phyloP scores from a whole-genome alignment of 2,329 filamentous ascomycete genomes.

The Amauroascus verrucosus region DNA sequence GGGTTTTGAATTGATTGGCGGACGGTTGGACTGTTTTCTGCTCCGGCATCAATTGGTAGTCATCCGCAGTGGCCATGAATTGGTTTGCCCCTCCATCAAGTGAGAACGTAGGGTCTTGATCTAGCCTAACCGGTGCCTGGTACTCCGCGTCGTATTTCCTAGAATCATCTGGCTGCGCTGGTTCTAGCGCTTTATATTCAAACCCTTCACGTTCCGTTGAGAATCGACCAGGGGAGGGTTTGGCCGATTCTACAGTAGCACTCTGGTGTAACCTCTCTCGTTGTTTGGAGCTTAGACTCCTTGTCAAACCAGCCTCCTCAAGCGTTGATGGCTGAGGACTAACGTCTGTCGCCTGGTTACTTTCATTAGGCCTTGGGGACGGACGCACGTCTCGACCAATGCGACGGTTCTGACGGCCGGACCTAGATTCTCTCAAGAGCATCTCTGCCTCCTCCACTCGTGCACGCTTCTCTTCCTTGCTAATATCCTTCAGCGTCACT shows the following conservation, averaged over 20 bases:
- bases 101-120: slow-evolving; percentile 1
- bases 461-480: slow-evolving; percentile 88
- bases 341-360: neutral
- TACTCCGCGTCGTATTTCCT: neutral
- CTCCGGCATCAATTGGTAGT: neutral
- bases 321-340: slow-evolving; percentile 6
- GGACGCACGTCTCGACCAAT: slow-evolving; percentile 12
- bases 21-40: neutral
- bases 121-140: neutral
- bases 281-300: slow-evolving; percentile 14
- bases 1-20: neutral
- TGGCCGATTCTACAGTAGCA: slow-evolving; percentile 16
- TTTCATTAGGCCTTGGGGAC: neutral
- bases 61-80: neutral
- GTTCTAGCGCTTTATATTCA: slow-evolving; percentile 10
- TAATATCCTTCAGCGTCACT: slow-evolving; percentile 80
- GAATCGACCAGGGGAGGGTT: slow-evolving; percentile 14
- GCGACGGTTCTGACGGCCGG: slow-evolving; percentile 10
- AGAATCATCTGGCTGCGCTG: neutral
- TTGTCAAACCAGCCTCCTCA: slow-evolving; percentile 15
- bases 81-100: slow-evolving; percentile 9
- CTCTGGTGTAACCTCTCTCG: slow-evolving; percentile 15
- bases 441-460: slow-evolving; percentile 73
- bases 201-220: slow-evolving; percentile 14
- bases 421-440: slow-evolving; percentile 49